phyloP scores from a whole-genome alignment of 2,329 filamentous ascomycete genomes.

The Neocatenulostroma microsporum region DNA sequence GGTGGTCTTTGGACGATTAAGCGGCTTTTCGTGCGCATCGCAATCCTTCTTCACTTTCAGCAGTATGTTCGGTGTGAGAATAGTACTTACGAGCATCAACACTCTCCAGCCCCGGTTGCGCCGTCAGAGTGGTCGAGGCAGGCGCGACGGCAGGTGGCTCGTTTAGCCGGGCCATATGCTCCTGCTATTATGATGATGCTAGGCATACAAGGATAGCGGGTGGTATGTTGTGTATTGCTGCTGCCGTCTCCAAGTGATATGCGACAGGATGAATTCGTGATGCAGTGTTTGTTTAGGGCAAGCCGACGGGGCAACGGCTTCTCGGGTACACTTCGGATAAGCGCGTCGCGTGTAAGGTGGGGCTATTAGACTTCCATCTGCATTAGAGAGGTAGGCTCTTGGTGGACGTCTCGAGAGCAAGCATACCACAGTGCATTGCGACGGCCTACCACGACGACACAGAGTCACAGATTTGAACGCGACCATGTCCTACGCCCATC shows the following conservation, averaged over 20 bases:
- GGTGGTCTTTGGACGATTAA: slow-evolving; percentile 15
- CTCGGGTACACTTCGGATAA: background rate
- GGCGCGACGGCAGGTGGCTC: slow-evolving; percentile 55
- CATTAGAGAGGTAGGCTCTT: too few relatives aligned
- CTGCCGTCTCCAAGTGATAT: slow-evolving; percentile 4
- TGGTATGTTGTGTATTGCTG: too few relatives aligned
- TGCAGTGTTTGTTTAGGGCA: too few relatives aligned
- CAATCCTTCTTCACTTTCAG: too few relatives aligned
- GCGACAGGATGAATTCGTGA: too few relatives aligned
- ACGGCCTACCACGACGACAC: too few relatives aligned
- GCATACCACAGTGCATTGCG: too few relatives aligned
- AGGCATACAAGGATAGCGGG: slow-evolving; percentile 3
- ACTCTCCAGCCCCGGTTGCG: slow-evolving; percentile 44
- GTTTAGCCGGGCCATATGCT: slow-evolving; percentile 69
- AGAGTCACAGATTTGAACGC: too few relatives aligned
- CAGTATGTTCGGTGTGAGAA: slow-evolving; percentile 9
- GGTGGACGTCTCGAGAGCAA: too few relatives aligned
- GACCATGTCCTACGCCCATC: slow-evolving; percentile 34
- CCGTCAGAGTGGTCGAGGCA: slow-evolving; percentile 16
- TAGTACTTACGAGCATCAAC: slow-evolving; percentile 61
- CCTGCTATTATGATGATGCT: slow-evolving; percentile 11
- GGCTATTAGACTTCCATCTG: too few relatives aligned
- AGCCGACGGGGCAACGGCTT: background rate
- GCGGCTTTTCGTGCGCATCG: slow-evolving; percentile 29
- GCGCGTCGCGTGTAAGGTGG: slow-evolving; percentile 7